Evolutionary conservation across 495 filamentous ascomycete species (phyloP), one percentile per base, ranked within the genome.

Genomic region (Elaphomyces granulatus): DNA sequence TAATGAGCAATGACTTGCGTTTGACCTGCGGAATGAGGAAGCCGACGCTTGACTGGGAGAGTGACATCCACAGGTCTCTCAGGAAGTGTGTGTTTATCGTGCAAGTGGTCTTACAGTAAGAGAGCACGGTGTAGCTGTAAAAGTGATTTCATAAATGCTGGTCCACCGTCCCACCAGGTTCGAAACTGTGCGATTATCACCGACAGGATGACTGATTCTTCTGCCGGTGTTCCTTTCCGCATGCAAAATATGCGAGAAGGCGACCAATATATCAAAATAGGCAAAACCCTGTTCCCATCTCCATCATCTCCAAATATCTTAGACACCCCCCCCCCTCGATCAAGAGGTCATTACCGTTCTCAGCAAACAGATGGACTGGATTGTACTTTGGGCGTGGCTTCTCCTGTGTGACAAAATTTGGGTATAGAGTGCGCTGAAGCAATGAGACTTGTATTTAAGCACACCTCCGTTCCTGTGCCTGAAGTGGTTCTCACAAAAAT

Each of bases 401-500:
- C 16, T 54, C 53, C 31, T 45, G 32, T 26, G 41, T 54, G 31
- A 43, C 32, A 12, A 55, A 57, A 34, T 47, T 45, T 8, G 51
- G 51, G 21, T 20, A 33, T 36, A 45, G 38, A 8, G 48, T 56
- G 20, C 41, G 55, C 49, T 18, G 53, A 54, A 49, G 47, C 53
- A 18, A 57, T 57, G 55, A 46, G 32, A 32, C 52, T 61, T 37
- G 45, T 55, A 14, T 51, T 31, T 28, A 43, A 45, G 8, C 40
- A 52, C 40, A 53, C 49, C 34, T 48, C 43, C 38, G 44, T 56
- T 26, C 51, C 53, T 4, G 46, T 55, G 12, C 48, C 58, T 4
- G 35, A 59, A 31, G 32, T 49, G 30, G 9, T 47, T 37, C 32
- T 16, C 10, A 37, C n/a, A n/a, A 42, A 28, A 39, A 18, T 44